A percentile compares a stretch with the other conserved stretches of the same genome.
phyloP scores from a whole-genome alignment of 2,329 filamentous ascomycete species.

The Paracamarosporium sp. region DNA sequence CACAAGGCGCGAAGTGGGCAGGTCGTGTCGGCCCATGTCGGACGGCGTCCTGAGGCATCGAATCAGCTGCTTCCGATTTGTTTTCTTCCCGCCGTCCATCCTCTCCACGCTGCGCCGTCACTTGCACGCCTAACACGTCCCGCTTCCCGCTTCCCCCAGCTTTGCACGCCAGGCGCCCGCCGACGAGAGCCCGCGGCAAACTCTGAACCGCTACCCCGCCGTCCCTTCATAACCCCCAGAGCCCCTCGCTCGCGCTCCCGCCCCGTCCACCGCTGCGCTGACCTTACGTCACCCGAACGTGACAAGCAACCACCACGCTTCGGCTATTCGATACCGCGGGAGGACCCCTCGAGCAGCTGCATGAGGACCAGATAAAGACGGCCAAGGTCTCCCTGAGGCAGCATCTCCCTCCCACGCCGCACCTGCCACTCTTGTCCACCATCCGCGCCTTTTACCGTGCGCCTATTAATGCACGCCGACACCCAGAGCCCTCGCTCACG shows the following conservation, averaged over 20 bases:
- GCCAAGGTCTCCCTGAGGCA: slow-evolving; percentile 5
- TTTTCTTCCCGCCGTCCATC: slow-evolving; percentile 23
- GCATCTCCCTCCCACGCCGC: neutral
- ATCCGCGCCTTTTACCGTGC: neutral
- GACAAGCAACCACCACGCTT: slow-evolving; percentile 7
- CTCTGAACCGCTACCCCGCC: slow-evolving; percentile 14
- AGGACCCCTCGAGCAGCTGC: slow-evolving; percentile 2
- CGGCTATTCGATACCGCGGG: neutral
- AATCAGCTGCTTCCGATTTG: slow-evolving; percentile 40
- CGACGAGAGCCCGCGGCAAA: slow-evolving; percentile 1
- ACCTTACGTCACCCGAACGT: slow-evolving; percentile 26
- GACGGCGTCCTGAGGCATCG: slow-evolving; percentile 4
- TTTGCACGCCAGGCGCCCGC: slow-evolving; percentile 2
- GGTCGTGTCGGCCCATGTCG: slow-evolving; percentile 8
- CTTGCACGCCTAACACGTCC: slow-evolving; percentile 16
- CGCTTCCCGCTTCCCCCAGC: slow-evolving; percentile 11
- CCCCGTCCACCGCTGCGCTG: neutral
- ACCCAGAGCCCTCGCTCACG: slow-evolving; percentile 26
- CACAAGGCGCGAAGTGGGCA: neutral
- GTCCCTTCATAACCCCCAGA: no score
- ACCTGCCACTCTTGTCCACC: no score
- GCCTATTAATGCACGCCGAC: slow-evolving; percentile 36
- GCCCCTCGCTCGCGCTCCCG: neutral
- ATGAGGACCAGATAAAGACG: slow-evolving; percentile 13
- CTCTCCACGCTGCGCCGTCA: slow-evolving; percentile 24